These are phyloP conservation scores for Nymphaea thermarum DNA, from an alignment of 164 flowering plant species.

Conservation along the genomic window DNA sequence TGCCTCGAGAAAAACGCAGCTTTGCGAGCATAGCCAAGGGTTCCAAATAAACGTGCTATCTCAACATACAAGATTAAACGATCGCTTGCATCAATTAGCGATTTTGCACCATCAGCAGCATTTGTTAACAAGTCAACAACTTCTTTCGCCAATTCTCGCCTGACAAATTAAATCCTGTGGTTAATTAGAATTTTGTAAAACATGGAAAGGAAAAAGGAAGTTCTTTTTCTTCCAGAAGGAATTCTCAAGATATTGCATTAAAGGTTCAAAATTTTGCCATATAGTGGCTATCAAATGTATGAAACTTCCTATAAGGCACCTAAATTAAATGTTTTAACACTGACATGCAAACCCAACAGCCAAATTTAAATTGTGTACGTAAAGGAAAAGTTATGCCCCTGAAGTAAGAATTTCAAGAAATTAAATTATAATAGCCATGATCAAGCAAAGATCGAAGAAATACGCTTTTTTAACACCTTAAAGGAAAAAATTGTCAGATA, in stretches of 20 bases:
- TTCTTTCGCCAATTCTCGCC: conserved; percentile 80
- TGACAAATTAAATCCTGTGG: conserved; percentile 9
- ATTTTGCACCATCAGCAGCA: conserved; percentile 98
- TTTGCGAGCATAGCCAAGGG: conserved; percentile 87
- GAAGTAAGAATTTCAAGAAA: too few relatives aligned
- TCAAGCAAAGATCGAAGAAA: too few relatives aligned
- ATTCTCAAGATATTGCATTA: neutral
- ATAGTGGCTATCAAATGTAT: neutral
- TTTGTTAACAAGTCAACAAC: conserved; percentile 78
- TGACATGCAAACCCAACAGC: too few relatives aligned
- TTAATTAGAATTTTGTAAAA: too few relatives aligned
- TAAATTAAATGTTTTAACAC: too few relatives aligned
- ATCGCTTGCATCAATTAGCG: conserved; percentile 94
- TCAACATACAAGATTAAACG: conserved; percentile 77
- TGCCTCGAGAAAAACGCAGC: conserved; percentile 98
- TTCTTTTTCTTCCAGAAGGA: neutral
- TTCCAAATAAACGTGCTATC: conserved; percentile 91
- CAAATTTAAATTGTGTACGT: too few relatives aligned
- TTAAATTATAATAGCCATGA: too few relatives aligned
- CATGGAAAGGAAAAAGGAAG: neutral
- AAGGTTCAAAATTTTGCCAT: neutral
- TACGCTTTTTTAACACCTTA: too few relatives aligned
- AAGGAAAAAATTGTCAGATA: too few relatives aligned
- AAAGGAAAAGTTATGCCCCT: too few relatives aligned
- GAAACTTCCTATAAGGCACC: too few relatives aligned